These are phyloP conservation scores for Adansonia madagascariensis DNA, from an alignment of 441 rosid genomes.

Conservation along the genomic window DNA sequence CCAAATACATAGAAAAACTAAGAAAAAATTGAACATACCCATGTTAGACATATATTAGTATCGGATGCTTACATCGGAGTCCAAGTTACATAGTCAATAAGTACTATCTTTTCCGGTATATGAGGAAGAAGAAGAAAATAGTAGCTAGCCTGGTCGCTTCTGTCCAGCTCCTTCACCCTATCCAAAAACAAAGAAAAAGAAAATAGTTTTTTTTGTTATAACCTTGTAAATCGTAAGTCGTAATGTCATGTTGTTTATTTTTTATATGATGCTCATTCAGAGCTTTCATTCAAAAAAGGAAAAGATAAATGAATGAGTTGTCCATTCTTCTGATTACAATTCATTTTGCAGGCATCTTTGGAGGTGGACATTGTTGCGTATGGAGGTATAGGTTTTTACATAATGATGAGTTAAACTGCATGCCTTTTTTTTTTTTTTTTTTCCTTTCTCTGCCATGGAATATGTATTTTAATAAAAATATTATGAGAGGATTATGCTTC, in stretches of 20 bases:
- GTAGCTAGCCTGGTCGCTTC: too few relatives aligned
- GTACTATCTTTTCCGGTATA: background rate
- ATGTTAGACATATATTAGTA: too few relatives aligned
- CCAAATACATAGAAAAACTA: too few relatives aligned
- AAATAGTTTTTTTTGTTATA: background rate
- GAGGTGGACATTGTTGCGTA: slow-evolving; percentile 86
- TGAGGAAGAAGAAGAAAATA: too few relatives aligned
- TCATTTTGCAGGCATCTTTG: slow-evolving; percentile 62
- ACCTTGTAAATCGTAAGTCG: background rate
- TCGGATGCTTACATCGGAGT: too few relatives aligned
- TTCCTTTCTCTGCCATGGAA: background rate
- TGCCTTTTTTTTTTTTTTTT: background rate
- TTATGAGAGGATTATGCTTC: background rate
- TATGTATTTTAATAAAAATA: background rate
- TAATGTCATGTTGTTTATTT: background rate
- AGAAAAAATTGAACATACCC: too few relatives aligned
- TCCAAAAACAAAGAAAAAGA: background rate
- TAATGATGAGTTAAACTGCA: background rate
- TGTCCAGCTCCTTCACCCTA: too few relatives aligned
- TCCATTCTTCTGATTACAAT: background rate
- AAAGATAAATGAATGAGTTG: background rate
- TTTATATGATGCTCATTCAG: background rate
- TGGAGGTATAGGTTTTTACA: slow-evolving; percentile 61
- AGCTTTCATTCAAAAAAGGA: background rate
- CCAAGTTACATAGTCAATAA: too few relatives aligned